phyloP scores from a whole-genome alignment of 139 green algal species.

The Raphidocelis subcapitata region DNA sequence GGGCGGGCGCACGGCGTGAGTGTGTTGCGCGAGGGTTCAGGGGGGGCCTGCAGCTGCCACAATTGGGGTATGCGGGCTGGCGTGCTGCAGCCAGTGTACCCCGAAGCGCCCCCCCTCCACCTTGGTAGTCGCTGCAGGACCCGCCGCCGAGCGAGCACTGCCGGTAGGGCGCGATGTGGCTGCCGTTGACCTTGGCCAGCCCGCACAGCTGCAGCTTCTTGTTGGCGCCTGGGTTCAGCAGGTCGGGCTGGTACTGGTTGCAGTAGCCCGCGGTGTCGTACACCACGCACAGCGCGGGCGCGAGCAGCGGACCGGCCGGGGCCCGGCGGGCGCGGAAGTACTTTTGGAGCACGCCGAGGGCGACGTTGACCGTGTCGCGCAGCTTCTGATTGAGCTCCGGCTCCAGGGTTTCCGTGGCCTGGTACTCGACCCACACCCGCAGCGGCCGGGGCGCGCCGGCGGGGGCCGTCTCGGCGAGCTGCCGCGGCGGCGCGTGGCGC shows the following conservation, averaged over 20 bases:
- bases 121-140: conserved; percentile 16
- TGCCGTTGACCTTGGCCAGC: conserved; percentile 8
- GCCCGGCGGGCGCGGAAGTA: conserved; percentile 32
- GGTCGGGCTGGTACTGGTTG: conserved; percentile 24
- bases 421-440: conserved; percentile 37
- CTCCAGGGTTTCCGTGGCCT: conserved; percentile 18
- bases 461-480: not conserved
- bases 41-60: too few relatives aligned
- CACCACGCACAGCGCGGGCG: conserved; percentile 24
- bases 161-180: conserved; percentile 21
- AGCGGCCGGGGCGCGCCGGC: conserved; percentile 12
- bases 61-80: too few relatives aligned
- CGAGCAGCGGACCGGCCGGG: conserved; percentile 20
- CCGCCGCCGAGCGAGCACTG: conserved; percentile 23
- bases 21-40: not conserved
- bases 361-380: conserved; percentile 31
- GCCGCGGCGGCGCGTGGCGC: not conserved
- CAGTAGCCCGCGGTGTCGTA: conserved; percentile 29
- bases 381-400: conserved; percentile 16
- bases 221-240: conserved; percentile 9
- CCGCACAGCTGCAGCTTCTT: conserved; percentile 15
- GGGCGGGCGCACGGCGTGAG: too few relatives aligned
- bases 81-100: too few relatives aligned
- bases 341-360: conserved; percentile 36
- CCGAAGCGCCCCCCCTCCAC: too few relatives aligned